Conservation (phyloP, 352 stramenopile genomes). For the Pythium dissimile region DNA sequence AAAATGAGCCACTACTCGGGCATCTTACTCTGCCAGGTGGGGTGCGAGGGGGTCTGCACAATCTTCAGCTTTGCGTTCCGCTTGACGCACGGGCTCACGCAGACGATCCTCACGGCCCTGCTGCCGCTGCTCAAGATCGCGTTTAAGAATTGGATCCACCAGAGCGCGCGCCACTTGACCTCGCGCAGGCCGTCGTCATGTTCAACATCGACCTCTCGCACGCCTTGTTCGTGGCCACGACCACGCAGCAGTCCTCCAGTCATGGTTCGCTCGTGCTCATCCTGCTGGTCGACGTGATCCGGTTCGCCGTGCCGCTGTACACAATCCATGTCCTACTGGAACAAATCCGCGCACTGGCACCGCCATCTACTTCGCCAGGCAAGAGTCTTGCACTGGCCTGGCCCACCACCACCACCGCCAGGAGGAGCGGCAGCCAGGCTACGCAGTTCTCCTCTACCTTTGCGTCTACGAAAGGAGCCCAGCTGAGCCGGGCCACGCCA, state of each 20-base stretch:
- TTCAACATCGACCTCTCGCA: neutral
- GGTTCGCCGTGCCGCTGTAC: neutral
- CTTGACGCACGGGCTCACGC: neutral
- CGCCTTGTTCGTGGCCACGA: neutral
- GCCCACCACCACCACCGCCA: no score
- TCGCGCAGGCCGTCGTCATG: neutral
- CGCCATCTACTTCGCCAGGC: neutral
- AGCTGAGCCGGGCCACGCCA: no score
- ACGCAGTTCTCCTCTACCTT: no score
- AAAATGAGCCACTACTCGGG: neutral
- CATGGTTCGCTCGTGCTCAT: neutral
- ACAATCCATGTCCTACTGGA: neutral
- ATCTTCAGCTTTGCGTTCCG: neutral
- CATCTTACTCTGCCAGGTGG: neutral
- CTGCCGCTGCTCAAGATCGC: neutral
- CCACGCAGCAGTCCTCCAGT: no score
- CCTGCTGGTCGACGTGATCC: neutral
- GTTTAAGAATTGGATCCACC: no score
- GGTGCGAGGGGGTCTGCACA: neutral
- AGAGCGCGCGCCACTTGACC: no score
- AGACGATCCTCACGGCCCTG: neutral
- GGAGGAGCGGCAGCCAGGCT: no score
- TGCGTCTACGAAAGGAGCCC: no score
- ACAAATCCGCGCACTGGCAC: slow-evolving; percentile 20
- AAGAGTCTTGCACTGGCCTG: no score